Percentiles rank a stretch among this genome's conserved stretches.
phyloP scores from a whole-genome alignment of 106 monocot genomes.

The Allium fistulosum region DNA sequence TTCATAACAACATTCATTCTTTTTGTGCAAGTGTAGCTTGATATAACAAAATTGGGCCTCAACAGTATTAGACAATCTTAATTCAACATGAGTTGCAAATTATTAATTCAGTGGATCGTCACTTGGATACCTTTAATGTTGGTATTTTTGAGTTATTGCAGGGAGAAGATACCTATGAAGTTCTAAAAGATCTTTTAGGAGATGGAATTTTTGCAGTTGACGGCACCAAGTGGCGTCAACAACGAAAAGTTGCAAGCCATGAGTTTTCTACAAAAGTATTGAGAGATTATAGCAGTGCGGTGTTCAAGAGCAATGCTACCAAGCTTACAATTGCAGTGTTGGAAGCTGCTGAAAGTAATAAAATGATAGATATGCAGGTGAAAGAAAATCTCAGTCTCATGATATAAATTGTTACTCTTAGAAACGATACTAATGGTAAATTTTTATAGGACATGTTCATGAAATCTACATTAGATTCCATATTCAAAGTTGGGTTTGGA shows the following conservation, averaged over 20 bases:
- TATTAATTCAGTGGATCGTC: no score
- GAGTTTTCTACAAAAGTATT: conserved; percentile 10
- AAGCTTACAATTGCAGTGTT: conserved; percentile 2
- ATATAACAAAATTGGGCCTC: no score
- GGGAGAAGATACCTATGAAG: background rate
- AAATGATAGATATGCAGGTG: conserved; percentile 19
- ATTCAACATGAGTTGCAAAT: no score
- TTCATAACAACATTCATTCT: no score
- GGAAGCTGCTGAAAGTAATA: background rate
- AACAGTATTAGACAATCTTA: no score
- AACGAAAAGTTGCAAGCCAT: conserved; percentile 13
- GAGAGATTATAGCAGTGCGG: conserved; percentile 4
- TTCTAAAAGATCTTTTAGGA: background rate
- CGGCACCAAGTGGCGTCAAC: conserved; percentile 12
- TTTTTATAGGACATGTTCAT: conserved; percentile 11
- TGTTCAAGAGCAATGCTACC: conserved; percentile 12
- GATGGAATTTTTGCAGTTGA: conserved; percentile 15
- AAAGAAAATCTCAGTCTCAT: background rate
- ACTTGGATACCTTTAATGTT: no score
- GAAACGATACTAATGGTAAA: background rate
- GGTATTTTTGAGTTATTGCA: background rate
- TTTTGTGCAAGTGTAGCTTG: no score
- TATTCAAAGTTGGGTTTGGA: conserved; percentile 18
- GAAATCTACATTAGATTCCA: conserved; percentile 14
- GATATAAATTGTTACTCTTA: background rate